A percentile compares a stretch with the other conserved stretches of the same genome.
Conservation (phyloP, 768 basidiomycete species). For the Glaciozyma antarctica region DNA sequence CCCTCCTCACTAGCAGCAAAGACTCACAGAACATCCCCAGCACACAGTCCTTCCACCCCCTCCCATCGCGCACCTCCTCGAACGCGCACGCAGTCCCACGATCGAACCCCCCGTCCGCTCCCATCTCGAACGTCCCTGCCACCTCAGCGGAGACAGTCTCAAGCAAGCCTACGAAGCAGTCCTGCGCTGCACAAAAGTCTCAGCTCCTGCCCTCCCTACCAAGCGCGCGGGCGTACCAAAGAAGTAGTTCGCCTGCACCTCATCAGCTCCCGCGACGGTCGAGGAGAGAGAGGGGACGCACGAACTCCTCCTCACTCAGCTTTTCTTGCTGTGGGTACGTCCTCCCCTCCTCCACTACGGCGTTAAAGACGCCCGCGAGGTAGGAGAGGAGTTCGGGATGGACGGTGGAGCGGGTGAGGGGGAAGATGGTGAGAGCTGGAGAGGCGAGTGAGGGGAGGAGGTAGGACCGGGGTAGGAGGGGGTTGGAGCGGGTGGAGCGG, state of each 20-base stretch:
- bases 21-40: slow-evolving; percentile 46
- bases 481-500: slow-evolving; percentile 30
- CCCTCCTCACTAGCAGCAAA: not conserved
- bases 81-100: slow-evolving; percentile 36
- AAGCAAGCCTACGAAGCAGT: slow-evolving; percentile 34
- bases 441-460: not conserved
- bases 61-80: slow-evolving; percentile 46
- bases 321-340: slow-evolving; percentile 74
- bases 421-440: slow-evolving; percentile 18
- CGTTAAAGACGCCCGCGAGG: slow-evolving; percentile 47
- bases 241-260: slow-evolving; percentile 30
- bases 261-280: too few relatives aligned
- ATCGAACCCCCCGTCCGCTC: not conserved
- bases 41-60: slow-evolving; percentile 59
- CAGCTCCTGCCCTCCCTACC: not conserved
- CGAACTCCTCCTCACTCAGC: slow-evolving; percentile 50
- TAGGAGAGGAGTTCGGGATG: slow-evolving; percentile 39
- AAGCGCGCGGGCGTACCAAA: slow-evolving; percentile 15
- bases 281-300: slow-evolving; percentile 44
- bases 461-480: slow-evolving; percentile 20
- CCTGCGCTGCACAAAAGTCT: slow-evolving; percentile 8
- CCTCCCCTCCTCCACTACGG: slow-evolving; percentile 61
- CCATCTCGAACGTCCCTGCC: slow-evolving; percentile 32
- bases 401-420: slow-evolving; percentile 56
- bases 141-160: slow-evolving; percentile 29